A percentile compares a stretch with the other conserved stretches of the same genome.
These are phyloP conservation scores for Clathrus columnatus DNA, from an alignment of 768 basidiomycete genomes.

Conservation along the genomic window DNA sequence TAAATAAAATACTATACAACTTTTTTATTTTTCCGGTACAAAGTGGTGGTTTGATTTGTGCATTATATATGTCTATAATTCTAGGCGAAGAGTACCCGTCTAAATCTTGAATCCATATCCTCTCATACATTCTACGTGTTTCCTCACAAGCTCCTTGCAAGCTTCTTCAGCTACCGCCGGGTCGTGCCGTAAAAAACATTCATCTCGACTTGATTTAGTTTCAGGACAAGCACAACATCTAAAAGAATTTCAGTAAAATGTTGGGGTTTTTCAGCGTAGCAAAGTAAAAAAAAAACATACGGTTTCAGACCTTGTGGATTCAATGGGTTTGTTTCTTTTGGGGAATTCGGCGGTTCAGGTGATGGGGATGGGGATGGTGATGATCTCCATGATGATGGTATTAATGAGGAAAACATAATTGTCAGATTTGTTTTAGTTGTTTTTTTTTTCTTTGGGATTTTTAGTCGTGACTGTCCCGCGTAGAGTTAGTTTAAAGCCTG, in stretches of 20 bases:
- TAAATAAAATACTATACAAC: no score
- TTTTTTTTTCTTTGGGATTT: no score
- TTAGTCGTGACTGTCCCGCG: no score
- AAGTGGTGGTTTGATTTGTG: no score
- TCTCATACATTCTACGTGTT: conserved; percentile 88
- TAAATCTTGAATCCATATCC: conserved; percentile 80
- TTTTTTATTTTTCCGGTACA: no score
- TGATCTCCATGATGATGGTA: conserved; percentile 43
- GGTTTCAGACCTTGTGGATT: conserved; percentile 95
- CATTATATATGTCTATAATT: no score
- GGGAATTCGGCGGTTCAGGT: conserved; percentile 21
- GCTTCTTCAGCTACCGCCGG: conserved; percentile 58
- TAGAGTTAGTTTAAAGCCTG: no score
- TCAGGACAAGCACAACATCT: conserved; percentile 97
- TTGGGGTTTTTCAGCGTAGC: neutral
- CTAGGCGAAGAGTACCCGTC: neutral
- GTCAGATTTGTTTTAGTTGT: no score
- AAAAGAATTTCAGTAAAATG: neutral
- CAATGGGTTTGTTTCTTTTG: conserved; percentile 53
- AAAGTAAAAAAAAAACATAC: conserved; percentile 37
- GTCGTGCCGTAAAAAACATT: conserved; percentile 81
- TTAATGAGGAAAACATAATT: conserved; percentile 7
- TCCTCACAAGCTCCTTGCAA: conserved; percentile 72
- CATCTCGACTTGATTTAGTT: conserved; percentile 86
- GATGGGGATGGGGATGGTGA: conserved; percentile 20